Percentiles rank a stretch among this genome's conserved stretches.
Conservation (phyloP, 2,329 filamentous ascomycete species). For the Scorias spongiosa region DNA sequence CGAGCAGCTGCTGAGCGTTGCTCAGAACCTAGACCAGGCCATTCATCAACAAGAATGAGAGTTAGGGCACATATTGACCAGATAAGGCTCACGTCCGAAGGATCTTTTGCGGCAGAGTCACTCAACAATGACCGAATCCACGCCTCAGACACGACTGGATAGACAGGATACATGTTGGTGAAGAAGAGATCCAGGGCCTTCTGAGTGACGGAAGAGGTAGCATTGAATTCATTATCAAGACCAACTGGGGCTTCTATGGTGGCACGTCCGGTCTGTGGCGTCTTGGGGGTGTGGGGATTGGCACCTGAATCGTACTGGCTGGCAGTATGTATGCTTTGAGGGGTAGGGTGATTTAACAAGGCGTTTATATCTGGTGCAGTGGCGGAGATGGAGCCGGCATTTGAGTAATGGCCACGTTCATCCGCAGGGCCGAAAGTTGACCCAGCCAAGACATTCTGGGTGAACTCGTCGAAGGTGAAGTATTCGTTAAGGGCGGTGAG, state of each 20-base stretch:
- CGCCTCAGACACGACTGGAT: constrained; percentile 3
- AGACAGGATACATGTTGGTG: constrained; percentile 6
- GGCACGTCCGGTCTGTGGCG: background rate
- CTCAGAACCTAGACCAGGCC: constrained; percentile 5
- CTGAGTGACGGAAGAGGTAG: background rate
- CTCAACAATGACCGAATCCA: constrained; percentile 1
- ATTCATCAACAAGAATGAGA: constrained; percentile 4
- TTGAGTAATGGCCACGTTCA: background rate
- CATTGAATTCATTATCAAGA: background rate
- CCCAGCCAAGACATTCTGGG: constrained; percentile 3
- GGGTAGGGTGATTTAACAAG: background rate
- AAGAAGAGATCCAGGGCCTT: constrained; percentile 6
- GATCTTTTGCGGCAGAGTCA: background rate
- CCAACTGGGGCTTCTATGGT: background rate
- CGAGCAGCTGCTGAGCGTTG: constrained; percentile 1
- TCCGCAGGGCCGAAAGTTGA: constrained; percentile 1
- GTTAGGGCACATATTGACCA: constrained; percentile 7
- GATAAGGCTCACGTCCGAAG: constrained; percentile 3
- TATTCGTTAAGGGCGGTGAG: constrained; percentile 1
- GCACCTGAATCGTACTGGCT: background rate
- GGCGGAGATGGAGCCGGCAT: background rate
- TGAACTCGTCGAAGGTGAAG: constrained; percentile 7
- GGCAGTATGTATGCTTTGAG: constrained; percentile 1
- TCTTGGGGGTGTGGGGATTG: background rate
- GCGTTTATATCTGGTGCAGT: background rate